Evolutionary conservation across 129 eudicot genomes (phyloP), one percentile per base, ranked within the genome.

Genomic region (carrot (Daucus carota)): DNA sequence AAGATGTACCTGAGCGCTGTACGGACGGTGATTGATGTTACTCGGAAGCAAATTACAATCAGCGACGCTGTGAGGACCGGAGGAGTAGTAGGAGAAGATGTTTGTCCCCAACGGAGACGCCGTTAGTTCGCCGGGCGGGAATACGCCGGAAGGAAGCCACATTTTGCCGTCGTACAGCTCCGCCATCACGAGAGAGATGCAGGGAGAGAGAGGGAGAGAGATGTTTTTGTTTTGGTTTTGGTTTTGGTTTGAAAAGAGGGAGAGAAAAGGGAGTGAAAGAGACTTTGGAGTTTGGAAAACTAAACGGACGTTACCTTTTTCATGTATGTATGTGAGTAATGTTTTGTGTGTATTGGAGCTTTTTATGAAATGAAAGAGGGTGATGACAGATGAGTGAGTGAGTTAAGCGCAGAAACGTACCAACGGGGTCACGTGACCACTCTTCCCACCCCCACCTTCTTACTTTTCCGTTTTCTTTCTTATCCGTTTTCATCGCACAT

Each of bases 81-180:
- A 2, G 3, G 73, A 17, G 45, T 68, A 68, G 29, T 36, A 68
- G 28, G 73, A 38, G 73, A 17, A 38, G 28, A 63, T 63, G 36
- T 18, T 62, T 22, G 68, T 13, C 68, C 15, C 15, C 3, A 62
- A 29, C 8, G 28, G 33, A 62, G 68, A 24, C 34, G 20, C 8
- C 68, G 45, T 38, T 5, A n/a, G 14, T 41, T 70, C 74, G 4
- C 38, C 52, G 28, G 31, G 18, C 28, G 50, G 74, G 4, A 41
- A 41, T 43, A 15, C 24, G 5, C 5, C 10, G 29, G 50, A 41
- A 26, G 50, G 20, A 41, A 24, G 52, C 74, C 74, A 70, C 12
- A 70, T 0, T 70, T n/a, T 44, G 17, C 74, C 74, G 74, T 41
- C 74, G 32, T 70, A 43, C 73, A 70, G 44, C 13, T 70, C 48